Evolutionary conservation across 371 early-diverging fungal species (phyloP).

Genomic region (Umbelopsis sp.): DNA sequence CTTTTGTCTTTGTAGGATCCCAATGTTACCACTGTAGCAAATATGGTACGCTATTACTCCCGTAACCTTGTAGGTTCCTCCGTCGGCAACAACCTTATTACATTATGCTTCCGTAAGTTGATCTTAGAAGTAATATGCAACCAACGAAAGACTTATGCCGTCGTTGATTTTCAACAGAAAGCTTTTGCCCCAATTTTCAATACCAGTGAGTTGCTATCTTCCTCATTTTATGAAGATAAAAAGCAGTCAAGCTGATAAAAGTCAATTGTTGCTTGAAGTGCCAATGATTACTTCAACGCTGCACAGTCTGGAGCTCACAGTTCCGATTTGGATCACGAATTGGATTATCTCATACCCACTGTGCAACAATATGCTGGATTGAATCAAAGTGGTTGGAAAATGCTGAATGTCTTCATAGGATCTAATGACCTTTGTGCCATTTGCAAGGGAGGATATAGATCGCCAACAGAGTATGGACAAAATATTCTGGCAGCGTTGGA

Average conservation of each 20-base stretch:
- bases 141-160: not conserved
- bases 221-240: not conserved
- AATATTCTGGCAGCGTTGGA: conserved; percentile 44
- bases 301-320: conserved; percentile 56
- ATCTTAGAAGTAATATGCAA: not conserved
- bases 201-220: conserved; percentile 25
- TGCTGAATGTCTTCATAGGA: conserved; percentile 68
- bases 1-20: conserved; percentile 32
- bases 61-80: conserved; percentile 43
- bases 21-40: conserved; percentile 45
- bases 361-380: conserved; percentile 35
- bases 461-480: conserved; percentile 32
- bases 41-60: conserved; percentile 46
- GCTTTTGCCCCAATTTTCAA: conserved; percentile 44
- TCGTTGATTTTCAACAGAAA: conserved; percentile 25
- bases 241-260: not conserved
- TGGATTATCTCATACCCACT: conserved; percentile 42
- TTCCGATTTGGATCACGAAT: conserved; percentile 42
- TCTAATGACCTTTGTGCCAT: conserved; percentile 70
- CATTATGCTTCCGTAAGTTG: conserved; percentile 47
- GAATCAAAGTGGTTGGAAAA: conserved; percentile 61
- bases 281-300: conserved; percentile 46
- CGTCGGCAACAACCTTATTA: conserved; percentile 43
- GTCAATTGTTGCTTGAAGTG: not conserved
- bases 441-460: conserved; percentile 37